phyloP scores from a whole-genome alignment of 208 protist genomes.

The Porcisia deanei region DNA sequence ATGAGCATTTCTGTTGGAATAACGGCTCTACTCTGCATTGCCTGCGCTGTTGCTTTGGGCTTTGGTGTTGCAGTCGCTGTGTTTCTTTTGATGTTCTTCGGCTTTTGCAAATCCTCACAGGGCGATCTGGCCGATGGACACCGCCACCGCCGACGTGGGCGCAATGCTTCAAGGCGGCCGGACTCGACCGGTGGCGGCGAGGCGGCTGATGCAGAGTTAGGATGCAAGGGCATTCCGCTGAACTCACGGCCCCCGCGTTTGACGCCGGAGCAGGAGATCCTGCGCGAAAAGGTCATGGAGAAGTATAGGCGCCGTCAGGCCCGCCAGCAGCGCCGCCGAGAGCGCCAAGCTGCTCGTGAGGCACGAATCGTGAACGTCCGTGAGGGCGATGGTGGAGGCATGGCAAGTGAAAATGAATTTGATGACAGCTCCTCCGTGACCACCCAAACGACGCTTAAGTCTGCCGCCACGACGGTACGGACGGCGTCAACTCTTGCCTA shows the following conservation, averaged over 20 bases:
- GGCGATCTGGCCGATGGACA: neutral
- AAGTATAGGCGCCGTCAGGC: slow-evolving; percentile 34
- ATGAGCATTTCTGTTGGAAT: neutral
- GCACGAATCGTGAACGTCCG: slow-evolving; percentile 2
- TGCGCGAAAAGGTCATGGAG: slow-evolving; percentile 32
- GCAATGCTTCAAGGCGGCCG: neutral
- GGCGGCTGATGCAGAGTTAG: neutral
- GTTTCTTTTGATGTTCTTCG: neutral
- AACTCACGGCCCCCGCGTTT: slow-evolving; percentile 32
- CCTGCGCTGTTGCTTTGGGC: neutral
- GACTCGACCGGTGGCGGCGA: neutral
- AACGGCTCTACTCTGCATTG: neutral
- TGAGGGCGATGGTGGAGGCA: slow-evolving; percentile 9
- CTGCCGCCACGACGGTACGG: slow-evolving; percentile 16
- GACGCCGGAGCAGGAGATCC: slow-evolving; percentile 26
- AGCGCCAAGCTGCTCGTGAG: slow-evolving; percentile 16
- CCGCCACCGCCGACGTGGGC: neutral
- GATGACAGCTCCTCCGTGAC: slow-evolving; percentile 24
- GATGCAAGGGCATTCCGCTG: slow-evolving; percentile 39
- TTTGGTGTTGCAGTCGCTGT: neutral
- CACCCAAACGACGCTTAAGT: slow-evolving; percentile 24
- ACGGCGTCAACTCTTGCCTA: slow-evolving; percentile 34
- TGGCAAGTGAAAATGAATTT: neutral
- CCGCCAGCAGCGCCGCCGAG: slow-evolving; percentile 21
- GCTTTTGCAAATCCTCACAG: neutral